Base-by-base conservation (phyloP, 148 eudicot genomes). In the Silene uniflora region DNA sequence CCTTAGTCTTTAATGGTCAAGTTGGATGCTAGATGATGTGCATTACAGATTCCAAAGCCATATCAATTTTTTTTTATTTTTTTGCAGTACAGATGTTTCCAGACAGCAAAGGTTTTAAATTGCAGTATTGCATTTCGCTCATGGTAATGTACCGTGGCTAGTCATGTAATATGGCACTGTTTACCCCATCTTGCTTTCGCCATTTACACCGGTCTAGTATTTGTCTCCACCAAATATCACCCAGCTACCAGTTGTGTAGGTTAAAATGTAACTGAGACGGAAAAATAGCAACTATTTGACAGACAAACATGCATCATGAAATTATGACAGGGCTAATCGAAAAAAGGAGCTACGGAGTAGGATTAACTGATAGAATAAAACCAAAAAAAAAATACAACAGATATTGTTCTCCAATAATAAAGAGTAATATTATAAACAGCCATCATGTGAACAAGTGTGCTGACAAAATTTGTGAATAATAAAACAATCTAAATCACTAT, bases 391-490 rank as follows among this genome's bases (percentile, higher is more conserved):
- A 47, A 63, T 46, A 56, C 21, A 67, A 68, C 16, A 72, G 14
- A 42, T 39, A 0, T 4, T 49, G 23, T 62, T 32, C 13, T 10
- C 67, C 56, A 49, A 49, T 49, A 72, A 42, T 21, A 58, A 60
- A 8, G n/a, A 69, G 27, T 32, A 18, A 18, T 39, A 58, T 39
- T 18, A 73, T 24, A 56, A 67, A 23, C 6, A 59, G 19, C 13
- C 44, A 27, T 60, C 77, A 73, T 62, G 52, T 64, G 58, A 73
- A 9, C 54, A 67, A 39, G 46, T 6, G 58, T 23, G n/a, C 61
- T 47, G 70, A 67, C 69, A 61, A 44, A 78, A 59, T 27, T 44
- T 67, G 73, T 71, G 62, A 77, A 35, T 27, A 39, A 71, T 47
- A 7, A 54, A 73, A 60, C 44, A 59, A 23, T 72, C 24, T 29